Percentiles rank a stretch among this genome's conserved stretches.
Conservation (phyloP, 192 early-diverging fungal genomes). For the Pilaira anomala region DNA sequence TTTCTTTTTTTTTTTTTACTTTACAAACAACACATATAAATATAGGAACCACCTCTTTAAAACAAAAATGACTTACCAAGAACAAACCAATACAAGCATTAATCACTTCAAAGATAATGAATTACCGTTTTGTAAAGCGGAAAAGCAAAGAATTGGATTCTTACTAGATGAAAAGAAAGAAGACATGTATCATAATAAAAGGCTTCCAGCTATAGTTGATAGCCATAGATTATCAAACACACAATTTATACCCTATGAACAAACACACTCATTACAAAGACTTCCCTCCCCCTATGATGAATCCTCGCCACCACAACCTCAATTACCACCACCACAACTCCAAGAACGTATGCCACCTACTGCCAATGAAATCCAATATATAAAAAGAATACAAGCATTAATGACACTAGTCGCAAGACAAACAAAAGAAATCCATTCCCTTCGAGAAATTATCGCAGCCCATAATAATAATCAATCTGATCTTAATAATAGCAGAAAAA, state of each 20-base stretch:
- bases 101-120: neutral
- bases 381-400: neutral
- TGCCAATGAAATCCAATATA: slow-evolving; percentile 1
- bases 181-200: neutral
- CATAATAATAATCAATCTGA: neutral
- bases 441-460: neutral
- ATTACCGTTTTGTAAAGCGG: neutral
- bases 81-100: neutral
- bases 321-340: neutral
- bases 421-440: neutral
- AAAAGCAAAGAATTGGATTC: neutral
- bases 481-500: neutral
- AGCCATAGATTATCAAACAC: too few relatives aligned
- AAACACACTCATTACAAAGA: neutral
- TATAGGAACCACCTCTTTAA: too few relatives aligned
- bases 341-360: neutral
- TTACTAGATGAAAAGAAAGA: neutral
- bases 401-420: neutral
- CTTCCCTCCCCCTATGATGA: neutral
- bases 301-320: neutral
- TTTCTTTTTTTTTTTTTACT: too few relatives aligned
- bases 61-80: too few relatives aligned
- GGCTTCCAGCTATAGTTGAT: neutral
- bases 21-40: too few relatives aligned
- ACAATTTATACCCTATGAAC: too few relatives aligned